Percentiles rank a stretch among this genome's conserved stretches.
Conservation (phyloP, 1,284 basidiomycete species). For the Malassezia equina region DNA sequence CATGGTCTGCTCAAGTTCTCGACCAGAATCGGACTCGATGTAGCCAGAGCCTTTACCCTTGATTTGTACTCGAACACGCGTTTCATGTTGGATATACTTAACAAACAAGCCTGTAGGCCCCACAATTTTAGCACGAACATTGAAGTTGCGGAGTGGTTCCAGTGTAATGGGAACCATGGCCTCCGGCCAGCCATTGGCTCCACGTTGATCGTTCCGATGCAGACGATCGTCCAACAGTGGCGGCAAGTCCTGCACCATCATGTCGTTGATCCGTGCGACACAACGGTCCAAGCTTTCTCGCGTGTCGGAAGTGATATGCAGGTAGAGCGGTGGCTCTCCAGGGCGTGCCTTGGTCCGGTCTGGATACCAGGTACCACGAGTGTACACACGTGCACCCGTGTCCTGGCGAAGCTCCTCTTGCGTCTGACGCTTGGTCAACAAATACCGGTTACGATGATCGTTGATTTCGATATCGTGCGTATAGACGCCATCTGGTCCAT, state of each 20-base stretch:
- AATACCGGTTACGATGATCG: constrained; percentile 86
- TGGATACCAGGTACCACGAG: constrained; percentile 65
- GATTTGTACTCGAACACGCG: constrained; percentile 92
- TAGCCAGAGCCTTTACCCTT: constrained; percentile 92
- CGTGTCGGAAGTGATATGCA: constrained; percentile 78
- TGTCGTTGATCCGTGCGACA: constrained; percentile 70
- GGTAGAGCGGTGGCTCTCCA: constrained; percentile 61
- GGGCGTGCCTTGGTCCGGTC: constrained; percentile 34
- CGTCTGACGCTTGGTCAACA: constrained; percentile 85
- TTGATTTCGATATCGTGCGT: constrained; percentile 93
- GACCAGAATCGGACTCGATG: constrained; percentile 82
- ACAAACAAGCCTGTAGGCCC: constrained; percentile 84
- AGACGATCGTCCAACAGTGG: constrained; percentile 39
- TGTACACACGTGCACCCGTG: constrained; percentile 36
- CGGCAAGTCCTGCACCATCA: constrained; percentile 64
- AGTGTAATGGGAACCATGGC: constrained; percentile 59
- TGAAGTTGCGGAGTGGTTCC: constrained; percentile 87
- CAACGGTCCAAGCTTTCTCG: constrained; percentile 67
- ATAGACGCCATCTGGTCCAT: constrained; percentile 70
- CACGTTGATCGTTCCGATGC: constrained; percentile 18
- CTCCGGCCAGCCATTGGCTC: constrained; percentile 28
- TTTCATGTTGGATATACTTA: constrained; percentile 95
- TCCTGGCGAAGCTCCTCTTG: constrained; percentile 66
- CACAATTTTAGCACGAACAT: constrained; percentile 91
- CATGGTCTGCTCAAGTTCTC: constrained; percentile 81